Base-by-base conservation (phyloP, 2,329 filamentous ascomycete species). In the Cytospora chrysosperma region DNA sequence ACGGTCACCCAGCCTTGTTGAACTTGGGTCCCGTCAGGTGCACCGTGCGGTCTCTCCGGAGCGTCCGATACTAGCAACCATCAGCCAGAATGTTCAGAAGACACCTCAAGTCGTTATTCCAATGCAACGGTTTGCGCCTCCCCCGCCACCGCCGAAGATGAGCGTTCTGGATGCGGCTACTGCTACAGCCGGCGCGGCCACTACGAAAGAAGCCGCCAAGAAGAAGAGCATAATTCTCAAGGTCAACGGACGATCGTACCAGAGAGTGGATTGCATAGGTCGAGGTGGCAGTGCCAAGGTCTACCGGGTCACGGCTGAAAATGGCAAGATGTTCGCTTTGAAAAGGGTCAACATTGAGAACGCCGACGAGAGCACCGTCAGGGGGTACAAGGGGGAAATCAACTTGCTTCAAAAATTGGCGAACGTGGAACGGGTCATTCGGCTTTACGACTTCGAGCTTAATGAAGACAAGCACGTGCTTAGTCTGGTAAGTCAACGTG, bases 271-370 rank as follows among this genome's bases (percentile, higher is more conserved):
- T 74, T 92, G 90, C 69, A 88, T 99, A 68, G 95, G 95, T 12
- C 89, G 93, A 63, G 95, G 95, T 67, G 95, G 95, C 34, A 97
- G 92, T 69, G 93, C 90, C 56, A 93, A 96, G 72, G 95, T 99
- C 1, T 99, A 97, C 75, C 89, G 93, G 53, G 95, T 99, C 37
- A 96, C 96, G 81, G 94, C 95, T 0, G 95, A 99, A 75, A 98
- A 97, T 72, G 93, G 92, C 72, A 96, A 93, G 74, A 92, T 97
- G 76, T 93, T 97, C 76, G 95, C 95, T 0, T 78, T 99, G 68
- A 99, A 99, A 78, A 85, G 92, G 56, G 95, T 99, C 27, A 92
- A 94, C 59, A 82, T 98, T 9, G 93, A 96, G 72, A 90, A 94
- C 70, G 91, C 92, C 30, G 94, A 99, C 72, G 92, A 95, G 68